Conservation (phyloP, 2,329 filamentous ascomycete species). For the Microcyclospora tardicrescens region DNA sequence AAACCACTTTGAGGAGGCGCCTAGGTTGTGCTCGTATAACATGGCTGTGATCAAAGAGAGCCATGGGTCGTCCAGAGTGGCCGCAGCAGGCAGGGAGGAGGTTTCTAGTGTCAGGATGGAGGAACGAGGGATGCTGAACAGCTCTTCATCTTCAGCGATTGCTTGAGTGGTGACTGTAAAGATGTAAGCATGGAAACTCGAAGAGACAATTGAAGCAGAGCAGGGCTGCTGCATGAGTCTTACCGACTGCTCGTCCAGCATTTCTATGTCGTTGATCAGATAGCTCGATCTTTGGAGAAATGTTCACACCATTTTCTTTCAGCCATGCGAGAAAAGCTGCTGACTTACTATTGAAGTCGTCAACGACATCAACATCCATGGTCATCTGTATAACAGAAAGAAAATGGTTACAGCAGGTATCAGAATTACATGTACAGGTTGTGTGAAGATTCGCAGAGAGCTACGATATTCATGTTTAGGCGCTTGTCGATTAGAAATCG, state of each 20-base stretch:
- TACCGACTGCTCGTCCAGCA: conserved; percentile 52
- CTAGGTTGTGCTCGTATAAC: conserved; percentile 57
- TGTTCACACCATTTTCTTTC: conserved; percentile 35
- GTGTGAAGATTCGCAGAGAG: background rate
- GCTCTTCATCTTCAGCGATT: conserved; percentile 59
- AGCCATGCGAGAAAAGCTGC: conserved; percentile 47
- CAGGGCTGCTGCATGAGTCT: conserved; percentile 18
- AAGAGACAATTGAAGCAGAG: conserved; percentile 1
- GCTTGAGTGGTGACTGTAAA: conserved; percentile 53
- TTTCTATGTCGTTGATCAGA: conserved; percentile 43
- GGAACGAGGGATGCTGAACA: conserved; percentile 66
- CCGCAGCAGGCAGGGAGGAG: conserved; percentile 44
- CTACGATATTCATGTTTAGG: background rate
- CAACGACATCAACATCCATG: conserved; percentile 8
- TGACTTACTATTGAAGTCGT: conserved; percentile 30
- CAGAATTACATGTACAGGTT: conserved; percentile 5
- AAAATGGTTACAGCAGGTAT: too few relatives aligned
- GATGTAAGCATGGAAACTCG: conserved; percentile 2
- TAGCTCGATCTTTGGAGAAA: conserved; percentile 46
- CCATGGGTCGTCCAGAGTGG: conserved; percentile 32
- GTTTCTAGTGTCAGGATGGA: conserved; percentile 61
- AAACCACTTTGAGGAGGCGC: conserved; percentile 55
- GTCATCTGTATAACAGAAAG: too few relatives aligned
- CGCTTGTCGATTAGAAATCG: background rate
- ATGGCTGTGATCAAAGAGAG: conserved; percentile 59